Evolutionary conservation across 352 stramenopile species (phyloP), one percentile per base, ranked within the genome.

Genomic region (Phytophthora crassamura): DNA sequence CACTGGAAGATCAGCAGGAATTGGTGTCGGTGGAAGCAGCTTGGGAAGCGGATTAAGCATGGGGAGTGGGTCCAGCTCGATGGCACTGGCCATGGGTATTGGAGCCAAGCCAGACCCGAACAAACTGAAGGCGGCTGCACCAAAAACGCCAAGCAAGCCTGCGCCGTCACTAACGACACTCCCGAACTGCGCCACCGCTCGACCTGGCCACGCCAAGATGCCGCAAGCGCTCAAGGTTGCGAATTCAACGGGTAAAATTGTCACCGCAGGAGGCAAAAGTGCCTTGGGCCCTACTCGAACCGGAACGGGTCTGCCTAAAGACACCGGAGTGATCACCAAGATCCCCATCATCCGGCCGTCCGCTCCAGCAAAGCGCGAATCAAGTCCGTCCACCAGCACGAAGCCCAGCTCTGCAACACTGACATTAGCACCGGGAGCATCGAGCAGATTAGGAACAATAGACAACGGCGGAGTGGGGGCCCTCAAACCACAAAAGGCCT

Each of bases 331-430:
- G 6, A 77, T 90, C 60, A 91, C 83, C 15, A 91, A 91, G 55
- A 91, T 91, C 63, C 83, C 83, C 12, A 91, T 89, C 62, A 91
- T 90, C 28, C 72, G 80, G 14, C 83, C 83, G 28, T 81, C 80
- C 0, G 83, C 83, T n/a, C 83, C 80, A 25, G 77, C 80, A 20
- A 91, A 91, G 57, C 75, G 83, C 34, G 83, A 91, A 61, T 81
- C 69, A 50, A 91, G 82, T 49, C 82, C 82, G 11, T 86, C 75
- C 7, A 75, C 59, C 10, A 75, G 64, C 7, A 84, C 70, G 14
- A 89, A 89, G 18, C 80, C 80, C n/a, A 69, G 54, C 28, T 72
- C 47, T 56, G 42, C 64, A 32, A 64, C 67, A 1, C 20, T 74
- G 35, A 43, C 58, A 8, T 34, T 71, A 20, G 50, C 61, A 34